Base-by-base conservation (phyloP, 495 filamentous ascomycete genomes). In the Staphylotrichum longicolle region DNA sequence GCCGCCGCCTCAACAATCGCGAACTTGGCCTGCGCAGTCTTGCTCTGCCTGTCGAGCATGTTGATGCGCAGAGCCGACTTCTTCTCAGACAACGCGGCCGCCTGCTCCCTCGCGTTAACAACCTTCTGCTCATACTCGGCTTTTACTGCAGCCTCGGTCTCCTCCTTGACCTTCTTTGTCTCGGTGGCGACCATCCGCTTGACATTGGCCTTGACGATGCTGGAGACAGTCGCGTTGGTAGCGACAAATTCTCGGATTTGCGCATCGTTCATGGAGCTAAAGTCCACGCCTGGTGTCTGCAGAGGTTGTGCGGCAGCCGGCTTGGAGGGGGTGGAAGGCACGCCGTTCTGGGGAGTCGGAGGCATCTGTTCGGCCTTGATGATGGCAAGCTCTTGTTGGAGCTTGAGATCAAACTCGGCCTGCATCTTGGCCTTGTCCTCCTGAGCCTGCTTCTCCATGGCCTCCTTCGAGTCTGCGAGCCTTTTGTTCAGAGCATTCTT, bases 1-100 rank as follows among this genome's bases (percentile, higher is more conserved):
- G 88, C 91, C 14, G 91, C 91, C 52, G 83, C 88, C 61, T 90
- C 81, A 10, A 97, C 88, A 12, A 91, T 82, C 9, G 88, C 84
- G 30, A 95, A 64, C 77, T 93, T 96, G 12, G 85, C 88, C 57
- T 80, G 78, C 0, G 86, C 80, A 27, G 73, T 77, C 68, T 82
- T 86, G 61, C 74, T 73, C 68, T 87, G 86, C 57, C 86, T 87
- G 62, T 94, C 89, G 8, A 86, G 80, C 86, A 96, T 91, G 69
- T 90, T 96, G 47, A 93, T 74, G 54, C 89, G 87, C 9, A 89
- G 79, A 27, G 80, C 78, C 27, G 80, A 84, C 62, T 87, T 89
- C 75, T 90, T 90, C 39, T 76, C 77, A 39, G 81, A 80, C 69
- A 87, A 77, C 10, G 78, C 68, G 4, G 82, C 75, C 5, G 83